phyloP scores from a whole-genome alignment of 2,329 filamentous ascomycete species.

The Pseudocercospora musae region DNA sequence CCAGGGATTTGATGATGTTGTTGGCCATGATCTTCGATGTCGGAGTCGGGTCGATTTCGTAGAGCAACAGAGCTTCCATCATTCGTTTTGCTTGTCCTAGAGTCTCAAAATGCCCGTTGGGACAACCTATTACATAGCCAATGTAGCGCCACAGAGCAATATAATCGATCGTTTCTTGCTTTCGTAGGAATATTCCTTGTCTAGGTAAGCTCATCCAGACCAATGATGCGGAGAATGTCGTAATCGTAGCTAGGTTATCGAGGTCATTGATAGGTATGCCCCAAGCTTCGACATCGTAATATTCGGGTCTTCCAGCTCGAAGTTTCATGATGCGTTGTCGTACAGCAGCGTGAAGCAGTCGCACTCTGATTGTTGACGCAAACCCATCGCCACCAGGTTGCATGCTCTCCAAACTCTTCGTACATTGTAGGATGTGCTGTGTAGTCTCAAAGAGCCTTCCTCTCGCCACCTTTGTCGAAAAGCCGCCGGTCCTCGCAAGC shows the following conservation, averaged over 20 bases:
- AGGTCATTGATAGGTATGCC: slow-evolving; percentile 73
- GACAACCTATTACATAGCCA: slow-evolving; percentile 67
- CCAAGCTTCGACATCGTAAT: slow-evolving; percentile 58
- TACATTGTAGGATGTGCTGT: slow-evolving; percentile 71
- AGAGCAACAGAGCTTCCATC: slow-evolving; percentile 65
- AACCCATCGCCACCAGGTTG: slow-evolving; percentile 66
- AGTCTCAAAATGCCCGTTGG: slow-evolving; percentile 53
- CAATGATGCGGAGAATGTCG: slow-evolving; percentile 64
- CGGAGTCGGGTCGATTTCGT: slow-evolving; percentile 64
- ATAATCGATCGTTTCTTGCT: slow-evolving; percentile 65
- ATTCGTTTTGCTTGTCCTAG: slow-evolving; percentile 55
- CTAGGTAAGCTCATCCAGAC: slow-evolving; percentile 68
- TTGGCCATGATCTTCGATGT: slow-evolving; percentile 65
- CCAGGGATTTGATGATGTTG: slow-evolving; percentile 70
- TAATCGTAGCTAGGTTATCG: slow-evolving; percentile 69
- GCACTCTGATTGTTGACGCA: slow-evolving; percentile 62
- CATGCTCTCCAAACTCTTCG: slow-evolving; percentile 61
- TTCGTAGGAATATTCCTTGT: slow-evolving; percentile 65
- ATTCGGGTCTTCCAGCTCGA: slow-evolving; percentile 53
- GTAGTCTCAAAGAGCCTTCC: slow-evolving; percentile 69
- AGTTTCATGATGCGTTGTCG: slow-evolving; percentile 63
- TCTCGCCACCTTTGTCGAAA: slow-evolving; percentile 64
- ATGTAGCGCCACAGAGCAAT: slow-evolving; percentile 74
- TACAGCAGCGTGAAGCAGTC: slow-evolving; percentile 66
- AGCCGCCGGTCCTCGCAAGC: slow-evolving; percentile 69